Base-by-base conservation (phyloP, 805 yeast species). In the Wickerhamiella spandovensis region DNA sequence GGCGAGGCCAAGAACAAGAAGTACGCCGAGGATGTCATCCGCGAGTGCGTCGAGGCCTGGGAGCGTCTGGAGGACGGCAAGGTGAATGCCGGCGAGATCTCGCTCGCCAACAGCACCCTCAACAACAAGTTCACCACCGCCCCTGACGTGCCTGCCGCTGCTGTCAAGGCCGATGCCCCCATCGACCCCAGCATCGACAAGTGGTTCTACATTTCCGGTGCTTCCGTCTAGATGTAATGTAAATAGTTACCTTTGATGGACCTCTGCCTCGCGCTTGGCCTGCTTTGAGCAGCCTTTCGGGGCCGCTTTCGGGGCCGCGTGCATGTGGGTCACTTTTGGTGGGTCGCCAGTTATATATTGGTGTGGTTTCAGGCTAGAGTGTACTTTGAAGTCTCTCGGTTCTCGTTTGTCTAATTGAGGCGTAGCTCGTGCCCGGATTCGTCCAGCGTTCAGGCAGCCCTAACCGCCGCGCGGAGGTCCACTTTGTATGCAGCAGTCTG, bases 121-220 rank as follows among this genome's bases (percentile, higher is more conserved):
- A 44, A 72, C 51, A 67, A 72, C 52, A 67, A 69, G 50, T 53
- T 49, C 50, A 48, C 60, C 48, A 46, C 44, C 39, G 45, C 54
- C 39, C 50, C 55, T 23, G 51, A 52, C 22, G 70, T 69, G 49
- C 94, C 96, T 60, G 75, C 77, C 52, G 94, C 85, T 61, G 62
- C 77, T 60, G 78, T 83, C 58, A 68, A 72, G 58, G 77, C 89
- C 56, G 88, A 89, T 67, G 96, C 95, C 56, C 95, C 96, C 70
- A 86, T 92, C 68, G 98, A 90, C 76, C 79, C 84, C 72, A 86
- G 96, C 51, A 74, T 90, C 67, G 97, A 90, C 78, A 90, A 90
- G 75, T 90, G 98, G 98, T 90, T 92, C 79, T 90, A 80, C 81
- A 90, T 90, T 66, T 86, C 74, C 47, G 73, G 74, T 47, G 67